Percentiles rank a stretch among this genome's conserved stretches.
Conservation (phyloP, 176 grass and related monocot species). For the Raddia distichophylla region DNA sequence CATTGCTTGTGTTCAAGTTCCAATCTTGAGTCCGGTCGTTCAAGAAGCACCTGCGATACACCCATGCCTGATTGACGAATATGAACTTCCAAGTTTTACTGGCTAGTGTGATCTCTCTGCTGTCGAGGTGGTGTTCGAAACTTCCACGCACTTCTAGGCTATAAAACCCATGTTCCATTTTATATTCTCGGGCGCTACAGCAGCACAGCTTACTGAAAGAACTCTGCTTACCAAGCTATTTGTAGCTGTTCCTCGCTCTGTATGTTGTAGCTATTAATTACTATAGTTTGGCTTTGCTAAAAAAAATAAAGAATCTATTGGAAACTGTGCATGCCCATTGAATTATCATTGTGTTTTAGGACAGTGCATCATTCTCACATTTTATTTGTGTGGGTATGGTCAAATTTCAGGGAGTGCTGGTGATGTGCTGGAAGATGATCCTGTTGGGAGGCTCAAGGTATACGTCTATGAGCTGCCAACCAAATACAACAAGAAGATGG, state of each 20-base stretch:
- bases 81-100: not conserved
- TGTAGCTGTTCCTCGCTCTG: not conserved
- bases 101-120: not conserved
- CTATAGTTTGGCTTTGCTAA: not conserved
- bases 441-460: slow-evolving; percentile 75
- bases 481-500: slow-evolving; percentile 77
- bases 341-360: not conserved
- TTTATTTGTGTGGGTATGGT: not conserved
- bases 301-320: not conserved
- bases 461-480: slow-evolving; percentile 68
- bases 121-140: not conserved
- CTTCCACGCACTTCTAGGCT: not conserved
- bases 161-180: not conserved
- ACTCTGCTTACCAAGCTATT: not conserved
- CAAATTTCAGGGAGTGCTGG: slow-evolving; percentile 59
- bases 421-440: slow-evolving; percentile 78
- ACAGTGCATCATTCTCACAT: not conserved
- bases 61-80: not conserved
- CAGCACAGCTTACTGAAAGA: not conserved
- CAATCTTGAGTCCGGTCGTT: not conserved
- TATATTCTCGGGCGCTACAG: not conserved
- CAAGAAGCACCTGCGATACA: not conserved
- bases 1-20: not conserved
- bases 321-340: not conserved
- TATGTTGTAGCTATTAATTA: not conserved